Percentiles rank a stretch among this genome's conserved stretches.
Conservation (phyloP, 371 early-diverging fungal genomes). For the Mycotypha africana region DNA sequence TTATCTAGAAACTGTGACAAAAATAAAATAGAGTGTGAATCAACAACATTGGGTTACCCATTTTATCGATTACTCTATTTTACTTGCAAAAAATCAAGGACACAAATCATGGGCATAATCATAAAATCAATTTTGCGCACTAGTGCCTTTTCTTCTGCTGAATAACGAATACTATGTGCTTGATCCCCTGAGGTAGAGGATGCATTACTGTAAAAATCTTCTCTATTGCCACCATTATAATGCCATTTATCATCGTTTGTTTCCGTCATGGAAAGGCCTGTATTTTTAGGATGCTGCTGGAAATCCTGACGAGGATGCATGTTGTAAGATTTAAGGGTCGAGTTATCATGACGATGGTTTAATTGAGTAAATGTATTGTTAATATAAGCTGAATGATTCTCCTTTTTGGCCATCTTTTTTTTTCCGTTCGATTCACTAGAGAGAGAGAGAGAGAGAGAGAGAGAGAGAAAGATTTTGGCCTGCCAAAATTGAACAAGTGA, state of each 20-base stretch:
- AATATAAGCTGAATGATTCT: no score
- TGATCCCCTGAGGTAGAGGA: neutral
- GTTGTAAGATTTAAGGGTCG: no score
- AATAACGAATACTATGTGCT: constrained; percentile 13
- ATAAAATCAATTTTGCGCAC: constrained; percentile 32
- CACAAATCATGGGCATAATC: constrained; percentile 31
- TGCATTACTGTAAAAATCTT: constrained; percentile 11
- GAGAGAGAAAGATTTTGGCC: no score
- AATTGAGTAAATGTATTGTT: no score
- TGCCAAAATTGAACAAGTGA: no score
- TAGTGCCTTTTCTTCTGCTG: constrained; percentile 28
- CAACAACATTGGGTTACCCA: neutral
- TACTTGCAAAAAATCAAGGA: constrained; percentile 37
- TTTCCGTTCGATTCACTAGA: neutral
- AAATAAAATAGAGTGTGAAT: neutral
- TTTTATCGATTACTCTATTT: neutral
- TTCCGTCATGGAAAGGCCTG: neutral
- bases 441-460: neutral
- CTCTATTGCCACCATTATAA: constrained; percentile 15
- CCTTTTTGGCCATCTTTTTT: neutral
- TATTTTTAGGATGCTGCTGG: no score
- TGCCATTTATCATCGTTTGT: constrained; percentile 15
- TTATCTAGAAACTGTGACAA: constrained; percentile 15
- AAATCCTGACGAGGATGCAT: no score
- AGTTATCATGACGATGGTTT: neutral